Conservation (phyloP, 78 protist genomes). For the Polysphondylium violaceum region DNA sequence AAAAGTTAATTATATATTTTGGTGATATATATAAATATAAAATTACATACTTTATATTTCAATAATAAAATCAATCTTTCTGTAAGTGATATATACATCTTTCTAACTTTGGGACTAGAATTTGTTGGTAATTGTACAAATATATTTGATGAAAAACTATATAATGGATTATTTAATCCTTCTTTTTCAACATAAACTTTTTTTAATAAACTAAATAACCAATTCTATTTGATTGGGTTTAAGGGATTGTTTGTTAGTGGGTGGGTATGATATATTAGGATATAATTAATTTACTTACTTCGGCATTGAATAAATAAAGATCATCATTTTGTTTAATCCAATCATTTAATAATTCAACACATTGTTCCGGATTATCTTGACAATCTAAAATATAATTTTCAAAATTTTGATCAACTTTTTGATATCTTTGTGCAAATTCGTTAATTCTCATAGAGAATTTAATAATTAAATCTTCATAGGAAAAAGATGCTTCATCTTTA, state of each 20-base stretch:
- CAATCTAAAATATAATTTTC: conserved; percentile 13
- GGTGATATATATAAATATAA: not conserved
- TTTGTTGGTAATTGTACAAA: conserved; percentile 46
- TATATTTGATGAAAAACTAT: conserved; percentile 15
- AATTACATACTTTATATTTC: conserved; percentile 35
- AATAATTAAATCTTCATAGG: conserved; percentile 67
- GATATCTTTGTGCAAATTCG: conserved; percentile 44
- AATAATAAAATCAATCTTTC: conserved; percentile 43
- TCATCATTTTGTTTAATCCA: conserved; percentile 39
- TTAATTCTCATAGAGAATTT: conserved; percentile 57
- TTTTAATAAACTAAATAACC: conserved; percentile 41
- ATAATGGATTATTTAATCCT: not conserved
- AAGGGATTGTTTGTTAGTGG: not conserved
- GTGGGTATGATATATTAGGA: not conserved
- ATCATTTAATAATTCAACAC: not conserved
- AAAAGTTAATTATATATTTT: not conserved
- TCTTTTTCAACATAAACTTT: conserved; percentile 52
- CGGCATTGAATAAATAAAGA: conserved; percentile 23
- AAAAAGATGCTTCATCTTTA: conserved; percentile 36
- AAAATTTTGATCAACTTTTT: conserved; percentile 20
- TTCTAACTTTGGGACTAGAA: conserved; percentile 22
- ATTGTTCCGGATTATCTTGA: conserved; percentile 30
- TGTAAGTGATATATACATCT: conserved; percentile 55
- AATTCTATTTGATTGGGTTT: conserved; percentile 11
- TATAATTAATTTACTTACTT: conserved; percentile 8